A percentile compares a stretch with the other conserved stretches of the same genome.
Evolutionary conservation across 106 monocot genomes (phyloP).

Genomic region (Posidonia australis): DNA sequence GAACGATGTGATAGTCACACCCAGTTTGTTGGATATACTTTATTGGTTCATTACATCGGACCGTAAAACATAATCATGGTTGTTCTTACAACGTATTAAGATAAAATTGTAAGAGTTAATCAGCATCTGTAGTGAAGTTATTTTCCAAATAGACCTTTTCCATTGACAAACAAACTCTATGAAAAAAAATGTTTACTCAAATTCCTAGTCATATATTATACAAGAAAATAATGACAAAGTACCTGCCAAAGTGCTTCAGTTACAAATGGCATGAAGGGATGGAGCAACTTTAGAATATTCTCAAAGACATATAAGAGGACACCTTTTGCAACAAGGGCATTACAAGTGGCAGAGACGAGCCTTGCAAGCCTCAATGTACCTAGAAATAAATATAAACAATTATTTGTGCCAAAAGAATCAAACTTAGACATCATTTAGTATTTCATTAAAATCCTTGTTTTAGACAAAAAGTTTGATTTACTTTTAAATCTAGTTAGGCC

Average conservation of each 20-base stretch:
- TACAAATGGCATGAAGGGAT: constrained; percentile 99
- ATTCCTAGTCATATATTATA: background rate
- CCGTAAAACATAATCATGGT: too few relatives aligned
- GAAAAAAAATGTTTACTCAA: background rate
- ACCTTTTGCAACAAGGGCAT: constrained; percentile 38
- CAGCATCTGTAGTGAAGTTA: too few relatives aligned
- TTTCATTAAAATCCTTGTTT: too few relatives aligned
- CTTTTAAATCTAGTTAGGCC: background rate
- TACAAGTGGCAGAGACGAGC: constrained; percentile 65
- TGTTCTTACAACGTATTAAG: too few relatives aligned
- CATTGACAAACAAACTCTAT: background rate
- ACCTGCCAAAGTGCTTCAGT: constrained; percentile 99
- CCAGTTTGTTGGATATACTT: too few relatives aligned
- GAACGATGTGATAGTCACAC: too few relatives aligned
- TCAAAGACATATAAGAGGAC: constrained; percentile 90
- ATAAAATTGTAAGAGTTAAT: too few relatives aligned
- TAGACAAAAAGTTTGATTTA: background rate
- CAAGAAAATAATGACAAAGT: background rate
- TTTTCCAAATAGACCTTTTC: too few relatives aligned
- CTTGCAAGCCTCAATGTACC: constrained; percentile 99
- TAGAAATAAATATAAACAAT: constrained; percentile 9
- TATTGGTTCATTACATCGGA: too few relatives aligned
- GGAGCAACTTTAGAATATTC: constrained; percentile 82
- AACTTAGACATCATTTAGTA: background rate
- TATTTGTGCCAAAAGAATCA: background rate